Base-by-base conservation (phyloP, 768 basidiomycete species). In the Podaxis sp. region DNA sequence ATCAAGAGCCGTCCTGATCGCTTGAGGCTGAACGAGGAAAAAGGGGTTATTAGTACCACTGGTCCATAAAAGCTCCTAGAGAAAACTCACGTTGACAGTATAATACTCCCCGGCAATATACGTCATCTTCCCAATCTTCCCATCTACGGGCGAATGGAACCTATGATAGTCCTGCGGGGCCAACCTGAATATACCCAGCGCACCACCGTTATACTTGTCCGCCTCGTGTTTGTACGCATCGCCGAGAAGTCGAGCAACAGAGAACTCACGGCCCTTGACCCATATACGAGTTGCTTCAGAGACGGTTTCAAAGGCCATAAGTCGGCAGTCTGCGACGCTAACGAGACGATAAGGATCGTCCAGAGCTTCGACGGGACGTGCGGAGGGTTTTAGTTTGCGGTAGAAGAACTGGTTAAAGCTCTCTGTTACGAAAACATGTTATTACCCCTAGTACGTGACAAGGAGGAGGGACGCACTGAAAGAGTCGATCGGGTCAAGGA, bases 231-330 rank as follows among this genome's bases (percentile, higher is more conserved):
- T 85, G 73, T 95, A 94, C 11, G 75, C 77, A 2, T 92, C 89
- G 0, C 96, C 96, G 0, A 99, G 82, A 38, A 99, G 80, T 1
- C 88, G 83, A 4, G 76, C 82, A 2, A 98, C 82, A 1, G 87
- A 89, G 71, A 99, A 99, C 68, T 97, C 95, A 48, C 95, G 87
- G 2, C 96, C 96, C 71, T 99, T 98, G 77, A 99, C 96, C 96
- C 96, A 99, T 0, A 99, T 77, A 24, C 82, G 80, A 2, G 95
- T 97, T 0, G 96, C 96, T 61, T 93, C 92, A 53, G 76, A 78
- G 7, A 97, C 88, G 0, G 87, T 89, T 73, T 92, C 88, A 74
- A 99, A 99, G 1, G 89, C 86, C 89, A 98, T 95, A 64, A 97
- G 82, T n/a, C 96, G 89, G 71, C 93, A 98, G 77, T 99, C 96